Percentiles rank a stretch among this genome's conserved stretches.
Evolutionary conservation across 1,284 basidiomycete species (phyloP).

Genomic region (Sporisorium graminicola): DNA sequence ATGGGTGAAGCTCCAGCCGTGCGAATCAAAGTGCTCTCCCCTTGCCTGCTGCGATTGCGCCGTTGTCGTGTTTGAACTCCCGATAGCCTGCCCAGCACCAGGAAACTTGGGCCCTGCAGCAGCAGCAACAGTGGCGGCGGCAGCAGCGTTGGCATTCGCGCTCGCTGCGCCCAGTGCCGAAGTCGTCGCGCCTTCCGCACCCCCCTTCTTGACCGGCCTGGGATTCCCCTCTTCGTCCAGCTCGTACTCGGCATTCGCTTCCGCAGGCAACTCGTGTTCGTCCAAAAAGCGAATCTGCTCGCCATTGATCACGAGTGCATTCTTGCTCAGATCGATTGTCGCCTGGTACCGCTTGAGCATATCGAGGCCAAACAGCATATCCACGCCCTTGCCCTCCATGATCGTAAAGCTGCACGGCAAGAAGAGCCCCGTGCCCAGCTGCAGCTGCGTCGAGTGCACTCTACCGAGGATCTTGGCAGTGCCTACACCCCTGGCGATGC

Average conservation of each 20-base stretch:
- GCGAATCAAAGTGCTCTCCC: constrained; percentile 60
- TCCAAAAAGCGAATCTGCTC: constrained; percentile 87
- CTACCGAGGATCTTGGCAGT: constrained; percentile 94
- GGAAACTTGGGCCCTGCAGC: constrained; percentile 72
- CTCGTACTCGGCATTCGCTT: constrained; percentile 58
- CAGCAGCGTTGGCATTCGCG: constrained; percentile 47
- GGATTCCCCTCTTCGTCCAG: constrained; percentile 61
- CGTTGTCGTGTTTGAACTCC: not conserved
- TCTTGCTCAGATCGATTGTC: constrained; percentile 89
- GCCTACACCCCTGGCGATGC: constrained; percentile 94
- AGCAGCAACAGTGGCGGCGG: constrained; percentile 9
- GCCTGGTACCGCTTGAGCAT: constrained; percentile 99
- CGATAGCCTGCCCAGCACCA: constrained; percentile 74
- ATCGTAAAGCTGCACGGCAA: constrained; percentile 94
- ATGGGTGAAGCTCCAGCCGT: constrained; percentile 57
- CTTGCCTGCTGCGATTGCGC: not conserved
- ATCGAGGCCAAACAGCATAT: constrained; percentile 93
- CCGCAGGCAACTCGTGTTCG: constrained; percentile 88
- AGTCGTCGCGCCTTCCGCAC: not conserved
- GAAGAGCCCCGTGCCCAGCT: constrained; percentile 80
- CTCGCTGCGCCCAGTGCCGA: constrained; percentile 33
- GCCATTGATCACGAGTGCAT: constrained; percentile 87
- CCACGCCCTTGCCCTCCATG: constrained; percentile 92
- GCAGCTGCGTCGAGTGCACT: constrained; percentile 89
- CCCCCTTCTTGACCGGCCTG: constrained; percentile 10